Percentiles rank a stretch among this genome's conserved stretches.
phyloP scores from a whole-genome alignment of 1,284 basidiomycete genomes.

The Jaminaea rosea region DNA sequence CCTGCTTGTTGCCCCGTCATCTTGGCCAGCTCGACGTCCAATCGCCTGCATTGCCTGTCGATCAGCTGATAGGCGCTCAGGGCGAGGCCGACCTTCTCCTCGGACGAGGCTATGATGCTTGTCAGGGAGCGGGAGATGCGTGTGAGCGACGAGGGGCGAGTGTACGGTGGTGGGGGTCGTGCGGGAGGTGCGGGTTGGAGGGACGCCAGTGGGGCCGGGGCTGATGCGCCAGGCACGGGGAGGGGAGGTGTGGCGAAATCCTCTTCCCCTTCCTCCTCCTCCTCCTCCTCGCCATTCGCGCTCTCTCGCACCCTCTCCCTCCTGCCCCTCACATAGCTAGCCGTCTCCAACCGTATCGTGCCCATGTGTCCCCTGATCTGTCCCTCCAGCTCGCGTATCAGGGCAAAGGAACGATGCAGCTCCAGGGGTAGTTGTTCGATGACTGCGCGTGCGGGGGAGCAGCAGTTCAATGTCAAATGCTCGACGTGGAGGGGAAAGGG shows the following conservation, averaged over 20 bases:
- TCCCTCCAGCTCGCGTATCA: conserved; percentile 72
- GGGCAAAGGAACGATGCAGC: conserved; percentile 65
- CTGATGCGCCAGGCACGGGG: no score
- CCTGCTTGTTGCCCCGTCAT: background rate
- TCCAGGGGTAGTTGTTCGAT: conserved; percentile 79
- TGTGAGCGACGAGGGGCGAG: background rate
- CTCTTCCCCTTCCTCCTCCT: no score
- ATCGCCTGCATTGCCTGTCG: conserved; percentile 52
- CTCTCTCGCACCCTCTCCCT: no score
- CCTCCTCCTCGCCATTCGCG: no score
- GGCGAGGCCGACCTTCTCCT: conserved; percentile 52
- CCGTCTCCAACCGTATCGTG: no score
- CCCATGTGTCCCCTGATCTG: conserved; percentile 52
- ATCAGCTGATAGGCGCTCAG: conserved; percentile 52
- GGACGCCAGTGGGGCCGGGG: no score
- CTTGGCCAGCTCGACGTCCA: conserved; percentile 48
- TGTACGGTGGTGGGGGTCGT: conserved; percentile 11
- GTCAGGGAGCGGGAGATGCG: background rate
- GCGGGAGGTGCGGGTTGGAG: conserved; percentile 5
- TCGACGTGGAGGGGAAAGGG: background rate
- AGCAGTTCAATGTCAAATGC: background rate
- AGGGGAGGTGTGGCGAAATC: no score
- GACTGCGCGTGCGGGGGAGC: conserved; percentile 49
- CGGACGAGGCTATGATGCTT: conserved; percentile 20
- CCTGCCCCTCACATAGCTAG: no score